Evolutionary conservation across 2,329 filamentous ascomycete genomes (phyloP), one percentile per base, ranked within the genome.

Genomic region (Monilinia fructigena): DNA sequence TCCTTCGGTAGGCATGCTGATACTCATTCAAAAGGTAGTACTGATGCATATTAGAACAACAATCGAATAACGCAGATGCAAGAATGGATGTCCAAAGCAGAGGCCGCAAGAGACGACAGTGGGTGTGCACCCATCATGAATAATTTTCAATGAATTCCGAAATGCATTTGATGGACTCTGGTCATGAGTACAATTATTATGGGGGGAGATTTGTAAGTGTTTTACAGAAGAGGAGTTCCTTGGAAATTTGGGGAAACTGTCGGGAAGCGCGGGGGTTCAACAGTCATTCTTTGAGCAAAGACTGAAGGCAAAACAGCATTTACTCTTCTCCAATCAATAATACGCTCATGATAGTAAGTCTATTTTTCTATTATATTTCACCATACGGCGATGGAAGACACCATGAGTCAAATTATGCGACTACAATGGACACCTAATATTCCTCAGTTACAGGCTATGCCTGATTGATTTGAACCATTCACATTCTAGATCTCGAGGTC

Each of bases 1-100:
- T 79, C 91, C 91, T 47, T 89, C 88, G 69, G 85, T 87, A 79
- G 68, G 84, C 79, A 64, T 40, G 60, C 38, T n/a, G 45, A 50
- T 38, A 52, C 31, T 52, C 38, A n/a, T 2, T 26, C 10, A 35
- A 35, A 61, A 50, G 23, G 8, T 26, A 5, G 42, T 42, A 26
- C 70, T 75, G 40, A 76, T 55, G 47, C 66, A 38, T 31, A 45
- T 45, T 68, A 86, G 79, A 87, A 88, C 71, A 81, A 85, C 66
- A 85, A 85, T 67, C 80, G 90, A 28, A 83, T 90, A 67, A 80
- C 85, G 72, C 87, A 87, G 76, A 90, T 92, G 63, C 75, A 79
- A 65, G 82, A 86, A 70, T 92, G 85, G 84, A 73, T 89, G 75
- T 82, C 85, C 0, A 76, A 83, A 69, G 86, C 86, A 2, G 71